Conservation (phyloP, 169 alveolate species). For the Cryptosporidium sp. region DNA sequence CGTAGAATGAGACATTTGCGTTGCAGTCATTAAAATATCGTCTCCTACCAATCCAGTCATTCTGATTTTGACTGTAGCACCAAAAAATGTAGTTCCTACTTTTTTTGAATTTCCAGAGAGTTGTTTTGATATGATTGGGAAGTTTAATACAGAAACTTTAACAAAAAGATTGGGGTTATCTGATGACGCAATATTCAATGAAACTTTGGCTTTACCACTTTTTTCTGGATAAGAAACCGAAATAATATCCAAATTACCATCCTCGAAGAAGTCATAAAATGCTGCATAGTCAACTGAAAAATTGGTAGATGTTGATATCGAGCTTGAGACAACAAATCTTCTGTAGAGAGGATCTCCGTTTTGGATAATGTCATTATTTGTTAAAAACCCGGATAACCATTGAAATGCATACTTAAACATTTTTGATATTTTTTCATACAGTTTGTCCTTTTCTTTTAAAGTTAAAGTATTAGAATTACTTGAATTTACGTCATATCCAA, state of each 20-base stretch:
- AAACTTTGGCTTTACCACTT: slow-evolving; percentile 1
- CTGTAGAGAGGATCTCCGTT: slow-evolving; percentile 47
- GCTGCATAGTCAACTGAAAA: slow-evolving; percentile 75
- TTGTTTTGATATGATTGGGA: not conserved
- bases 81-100: slow-evolving; percentile 26
- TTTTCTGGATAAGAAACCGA: slow-evolving; percentile 77
- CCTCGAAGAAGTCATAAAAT: slow-evolving; percentile 80
- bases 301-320: slow-evolving; percentile 3
- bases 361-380: not conserved
- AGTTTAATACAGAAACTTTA: slow-evolving; percentile 37
- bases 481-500: not conserved
- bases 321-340: slow-evolving; percentile 21
- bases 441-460: not conserved
- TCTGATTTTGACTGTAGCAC: slow-evolving; percentile 56
- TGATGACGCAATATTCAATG: slow-evolving; percentile 17
- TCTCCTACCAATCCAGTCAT: slow-evolving; percentile 52
- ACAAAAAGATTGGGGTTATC: slow-evolving; percentile 38
- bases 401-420: not conserved
- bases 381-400: slow-evolving; percentile 27
- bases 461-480: not conserved
- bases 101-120: not conserved
- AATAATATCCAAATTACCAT: slow-evolving; percentile 80
- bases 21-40: slow-evolving; percentile 67
- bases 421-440: not conserved
- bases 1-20: slow-evolving; percentile 80